Base-by-base conservation (phyloP, 345 rosid genomes). In the Populus pruinosa region DNA sequence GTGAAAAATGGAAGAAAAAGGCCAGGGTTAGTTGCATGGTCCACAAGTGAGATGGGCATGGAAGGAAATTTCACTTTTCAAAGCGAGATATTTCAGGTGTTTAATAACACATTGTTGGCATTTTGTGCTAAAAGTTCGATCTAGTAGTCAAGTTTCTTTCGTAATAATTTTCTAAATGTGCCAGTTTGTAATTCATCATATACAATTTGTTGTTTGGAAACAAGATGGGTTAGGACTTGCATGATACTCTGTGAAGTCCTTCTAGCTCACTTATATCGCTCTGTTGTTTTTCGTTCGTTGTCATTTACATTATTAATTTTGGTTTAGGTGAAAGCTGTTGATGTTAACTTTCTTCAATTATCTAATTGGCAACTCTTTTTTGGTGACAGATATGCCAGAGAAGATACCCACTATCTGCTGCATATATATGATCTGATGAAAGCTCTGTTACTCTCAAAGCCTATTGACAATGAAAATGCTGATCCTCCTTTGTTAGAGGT, bases 391-490 rank as follows among this genome's bases (percentile, higher is more conserved):
- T 95, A 95, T 87, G 99, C 92, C 67, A 88, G 98, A 84, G 98
- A 95, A 83, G 99, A 93, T 83, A 95, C 99, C 14, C 98, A 95
- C 86, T 95, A 92, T 84, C 85, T 92, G 80, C 82, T 95, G 87
- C 86, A 91, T 81, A 90, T 95, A 21, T 91, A 86, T 86, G 97
- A 95, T 82, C 8, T 84, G 72, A 93, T 95, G 99, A 90, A 86
- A 73, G 75, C 71, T 67, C 71, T 83, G 65, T 82, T 93, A 85
- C 73, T 76, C 41, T 76, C 84, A 59, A 69, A 82, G 84, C 80
- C 89, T 56, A 84, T 77, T 73, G 86, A 86, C 73, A 44, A 73
- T 70, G 93, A 82, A 79, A 83, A 79, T 63, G 79, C 83, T 59
- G 93, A 90, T 87, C 73, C 85, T 71, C 90, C 91, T 76, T 77